phyloP scores from a whole-genome alignment of 2,329 filamentous ascomycete species.

The Botrytis byssoidea region DNA sequence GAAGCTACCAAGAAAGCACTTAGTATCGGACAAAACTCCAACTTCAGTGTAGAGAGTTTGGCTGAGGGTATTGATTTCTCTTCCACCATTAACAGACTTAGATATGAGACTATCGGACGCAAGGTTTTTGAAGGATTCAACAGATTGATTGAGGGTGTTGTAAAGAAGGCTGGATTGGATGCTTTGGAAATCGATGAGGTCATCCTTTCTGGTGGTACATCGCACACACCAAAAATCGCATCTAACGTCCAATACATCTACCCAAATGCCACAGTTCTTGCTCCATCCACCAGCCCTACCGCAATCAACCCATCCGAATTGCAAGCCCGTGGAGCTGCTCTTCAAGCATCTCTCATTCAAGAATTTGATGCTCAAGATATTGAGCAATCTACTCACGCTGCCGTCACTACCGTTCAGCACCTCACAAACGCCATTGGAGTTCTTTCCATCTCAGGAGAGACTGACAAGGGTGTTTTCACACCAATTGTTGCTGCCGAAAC shows the following conservation, averaged over 20 bases:
- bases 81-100: slow-evolving; percentile 85
- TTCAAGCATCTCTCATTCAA: slow-evolving; percentile 90
- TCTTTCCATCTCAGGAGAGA: slow-evolving; percentile 60
- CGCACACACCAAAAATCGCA: slow-evolving; percentile 92
- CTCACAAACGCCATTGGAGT: slow-evolving; percentile 86
- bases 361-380: slow-evolving; percentile 94
- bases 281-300: slow-evolving; percentile 72
- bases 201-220: slow-evolving; percentile 86
- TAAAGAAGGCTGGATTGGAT: slow-evolving; percentile 91
- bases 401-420: slow-evolving; percentile 92
- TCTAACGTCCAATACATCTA: slow-evolving; percentile 77
- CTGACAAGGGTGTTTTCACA: slow-evolving; percentile 67
- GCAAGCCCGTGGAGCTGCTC: slow-evolving; percentile 82
- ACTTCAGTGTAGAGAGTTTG: slow-evolving; percentile 89
- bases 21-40: slow-evolving; percentile 82
- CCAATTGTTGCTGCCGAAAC: slow-evolving; percentile 84
- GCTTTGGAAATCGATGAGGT: slow-evolving; percentile 93
- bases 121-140: slow-evolving; percentile 89
- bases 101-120: slow-evolving; percentile 84
- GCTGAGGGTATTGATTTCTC: slow-evolving; percentile 88
- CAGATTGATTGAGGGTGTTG: slow-evolving; percentile 75
- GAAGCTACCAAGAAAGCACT: slow-evolving; percentile 91
- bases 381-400: slow-evolving; percentile 91
- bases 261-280: slow-evolving; percentile 76
- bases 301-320: slow-evolving; percentile 95